Evolutionary conservation across 2,329 filamentous ascomycete genomes (phyloP), one percentile per base, ranked within the genome.

Genomic region (Botrytis byssoidea): DNA sequence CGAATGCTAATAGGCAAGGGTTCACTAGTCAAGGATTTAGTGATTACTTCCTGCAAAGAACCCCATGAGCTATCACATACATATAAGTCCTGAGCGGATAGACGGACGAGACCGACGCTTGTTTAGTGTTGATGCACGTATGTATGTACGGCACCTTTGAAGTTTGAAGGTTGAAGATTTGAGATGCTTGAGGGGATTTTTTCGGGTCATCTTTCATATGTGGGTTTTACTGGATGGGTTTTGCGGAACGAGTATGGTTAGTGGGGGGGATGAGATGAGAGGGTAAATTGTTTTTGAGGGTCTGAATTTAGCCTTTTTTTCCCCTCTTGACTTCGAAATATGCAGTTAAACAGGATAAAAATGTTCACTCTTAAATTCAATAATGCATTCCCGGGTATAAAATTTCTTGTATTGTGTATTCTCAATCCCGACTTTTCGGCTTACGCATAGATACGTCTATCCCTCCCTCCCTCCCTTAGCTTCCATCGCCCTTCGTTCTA

Each of bases 101-200:
- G 35, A 42, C 48, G 35, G 35, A 57, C 48, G 25, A 55, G 46
- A n/a, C 65, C 46, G 48, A 42, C 37, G 65, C 35, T 68, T 55
- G 9, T 29, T 55, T 68, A 66, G 64, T 51, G 32, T 55, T 40
- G 35, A n/a, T 68, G 65, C 48, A 66, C 29, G 65, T 40, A 68
- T 68, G 65, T 37, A 55, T 57, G 65, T 37, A 55, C 35, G 65
- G 65, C 46, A 68, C 65, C 48, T 55, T 40, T 57, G 35, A 55
- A 40, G 46, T 8, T 67, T 40, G 32, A 44, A 44, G 32, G n/a
- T 55, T 9, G 44, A 12, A 37, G 22, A 18, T 51, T 51, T 9
- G 40, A 51, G 46, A 40, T 55, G 22, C 60, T n/a, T 25, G 64
- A 25, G 20, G 5, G 42, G 29, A 22, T 48, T 32, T 22, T 25